Evolutionary conservation across 164 flowering plant genomes (phyloP).

Genomic region (Annona cherimola): DNA sequence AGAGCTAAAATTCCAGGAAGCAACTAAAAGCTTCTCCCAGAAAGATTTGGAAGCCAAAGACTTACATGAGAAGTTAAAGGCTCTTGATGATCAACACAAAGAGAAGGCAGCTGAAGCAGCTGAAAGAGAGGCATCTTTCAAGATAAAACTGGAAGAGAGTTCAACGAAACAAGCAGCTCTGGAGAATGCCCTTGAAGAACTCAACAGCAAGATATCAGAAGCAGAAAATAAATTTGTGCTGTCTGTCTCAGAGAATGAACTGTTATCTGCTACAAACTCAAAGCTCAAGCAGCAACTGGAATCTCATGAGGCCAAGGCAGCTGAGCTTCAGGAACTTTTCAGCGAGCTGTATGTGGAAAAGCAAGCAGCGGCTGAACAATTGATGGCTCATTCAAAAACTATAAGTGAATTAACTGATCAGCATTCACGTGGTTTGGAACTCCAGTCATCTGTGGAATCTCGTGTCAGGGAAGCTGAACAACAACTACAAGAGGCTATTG

Average conservation of each 20-base stretch:
- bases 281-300: conserved; percentile 41
- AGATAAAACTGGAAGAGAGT: conserved; percentile 44
- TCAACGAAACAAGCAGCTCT: conserved; percentile 33
- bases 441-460: conserved; percentile 41
- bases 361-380: conserved; percentile 42
- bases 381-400: conserved; percentile 47
- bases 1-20: conserved; percentile 61
- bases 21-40: conserved; percentile 26
- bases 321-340: conserved; percentile 59
- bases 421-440: conserved; percentile 47
- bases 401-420: conserved; percentile 54
- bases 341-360: conserved; percentile 45
- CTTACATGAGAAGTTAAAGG: conserved; percentile 37
- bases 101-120: conserved; percentile 39
- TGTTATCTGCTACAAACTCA: conserved; percentile 56
- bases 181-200: conserved; percentile 51
- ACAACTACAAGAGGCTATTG: conserved; percentile 42
- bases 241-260: conserved; percentile 55
- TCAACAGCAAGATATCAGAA: conserved; percentile 39
- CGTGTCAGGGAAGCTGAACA: conserved; percentile 37
- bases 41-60: conserved; percentile 54
- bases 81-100: conserved; percentile 53
- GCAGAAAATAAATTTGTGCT: conserved; percentile 51
- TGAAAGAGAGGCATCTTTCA: conserved; percentile 38
- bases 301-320: conserved; percentile 29